A percentile compares a stretch with the other conserved stretches of the same genome.
Conservation (phyloP, 176 grass and related monocot species). For the Aechmea fasciata region DNA sequence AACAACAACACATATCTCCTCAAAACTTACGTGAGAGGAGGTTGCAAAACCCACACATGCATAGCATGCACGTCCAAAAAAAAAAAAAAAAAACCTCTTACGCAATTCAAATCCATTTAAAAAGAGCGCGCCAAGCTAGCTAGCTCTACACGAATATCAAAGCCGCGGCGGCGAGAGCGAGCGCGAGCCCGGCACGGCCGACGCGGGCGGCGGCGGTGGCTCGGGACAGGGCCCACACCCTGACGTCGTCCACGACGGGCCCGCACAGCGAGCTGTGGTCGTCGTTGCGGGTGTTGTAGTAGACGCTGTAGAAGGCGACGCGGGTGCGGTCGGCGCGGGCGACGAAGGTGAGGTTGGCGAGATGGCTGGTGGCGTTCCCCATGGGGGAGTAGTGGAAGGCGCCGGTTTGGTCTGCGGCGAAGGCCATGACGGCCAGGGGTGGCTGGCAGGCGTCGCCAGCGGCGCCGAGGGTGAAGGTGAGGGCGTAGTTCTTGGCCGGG, state of each 20-base stretch:
- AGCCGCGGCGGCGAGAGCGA: conserved; percentile 23
- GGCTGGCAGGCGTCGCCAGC: conserved; percentile 77
- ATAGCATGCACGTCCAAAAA: too few species aligned
- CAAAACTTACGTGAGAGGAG: too few species aligned
- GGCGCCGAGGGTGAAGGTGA: conserved; percentile 58
- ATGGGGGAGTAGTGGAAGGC: conserved; percentile 85
- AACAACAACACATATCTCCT: too few species aligned
- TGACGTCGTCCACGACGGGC: conserved; percentile 63
- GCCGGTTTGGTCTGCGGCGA: conserved; percentile 72
- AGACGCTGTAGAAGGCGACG: conserved; percentile 81
- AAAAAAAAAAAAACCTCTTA: too few species aligned
- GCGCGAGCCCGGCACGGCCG: conserved; percentile 19
- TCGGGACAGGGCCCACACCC: conserved; percentile 52
- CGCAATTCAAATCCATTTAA: too few species aligned
- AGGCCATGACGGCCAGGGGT: conserved; percentile 86
- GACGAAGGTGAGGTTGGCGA: conserved; percentile 51
- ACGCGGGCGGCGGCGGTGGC: conserved; percentile 28
- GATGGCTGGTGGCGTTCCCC: conserved; percentile 65
- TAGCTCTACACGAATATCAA: too few species aligned
- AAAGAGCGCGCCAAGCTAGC: too few species aligned
- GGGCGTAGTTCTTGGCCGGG: conserved; percentile 71
- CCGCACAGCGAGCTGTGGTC: conserved; percentile 75
- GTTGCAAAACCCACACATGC: too few species aligned
- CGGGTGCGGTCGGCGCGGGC: conserved; percentile 65
- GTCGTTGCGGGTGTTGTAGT: conserved; percentile 84